A percentile compares a stretch with the other conserved stretches of the same genome.
Evolutionary conservation across 345 rosid genomes (phyloP).

Genomic region (Dipteronia dyeriana): DNA sequence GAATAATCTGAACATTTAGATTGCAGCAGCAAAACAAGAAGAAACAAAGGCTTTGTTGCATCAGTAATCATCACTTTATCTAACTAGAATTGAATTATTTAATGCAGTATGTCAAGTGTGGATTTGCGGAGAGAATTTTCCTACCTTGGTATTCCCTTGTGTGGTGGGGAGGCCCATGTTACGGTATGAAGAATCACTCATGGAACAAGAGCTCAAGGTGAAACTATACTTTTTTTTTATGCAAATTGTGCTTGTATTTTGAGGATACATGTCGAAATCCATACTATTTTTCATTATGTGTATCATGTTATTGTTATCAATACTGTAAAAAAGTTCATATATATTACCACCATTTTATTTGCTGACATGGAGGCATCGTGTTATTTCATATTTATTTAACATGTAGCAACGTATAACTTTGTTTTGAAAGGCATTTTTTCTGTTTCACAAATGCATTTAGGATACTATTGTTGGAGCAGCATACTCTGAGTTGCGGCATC

Average conservation of each 20-base stretch:
- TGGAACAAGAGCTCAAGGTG: constrained; percentile 90
- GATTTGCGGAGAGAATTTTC: constrained; percentile 96
- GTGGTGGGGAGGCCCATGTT: constrained; percentile 93
- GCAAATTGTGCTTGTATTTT: not conserved
- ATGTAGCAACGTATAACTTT: not conserved
- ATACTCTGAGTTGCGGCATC: constrained; percentile 85
- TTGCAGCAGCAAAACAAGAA: no score
- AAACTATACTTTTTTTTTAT: not conserved
- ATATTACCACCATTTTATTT: not conserved
- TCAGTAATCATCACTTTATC: not conserved
- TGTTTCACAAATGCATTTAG: constrained; percentile 34
- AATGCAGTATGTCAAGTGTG: constrained; percentile 95
- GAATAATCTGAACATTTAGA: not conserved
- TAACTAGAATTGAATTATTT: constrained; percentile 21
- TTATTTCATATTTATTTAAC: not conserved
- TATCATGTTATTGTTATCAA: not conserved
- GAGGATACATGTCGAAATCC: not conserved
- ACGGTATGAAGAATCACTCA: constrained; percentile 87
- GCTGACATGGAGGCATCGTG: not conserved
- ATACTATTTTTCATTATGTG: not conserved
- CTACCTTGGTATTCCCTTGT: constrained; percentile 92
- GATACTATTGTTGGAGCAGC: constrained; percentile 92
- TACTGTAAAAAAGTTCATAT: not conserved
- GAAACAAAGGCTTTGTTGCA: no score
- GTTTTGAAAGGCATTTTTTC: not conserved